Conservation (phyloP, 306 rosid genomes). For the Lablab purpureus region DNA sequence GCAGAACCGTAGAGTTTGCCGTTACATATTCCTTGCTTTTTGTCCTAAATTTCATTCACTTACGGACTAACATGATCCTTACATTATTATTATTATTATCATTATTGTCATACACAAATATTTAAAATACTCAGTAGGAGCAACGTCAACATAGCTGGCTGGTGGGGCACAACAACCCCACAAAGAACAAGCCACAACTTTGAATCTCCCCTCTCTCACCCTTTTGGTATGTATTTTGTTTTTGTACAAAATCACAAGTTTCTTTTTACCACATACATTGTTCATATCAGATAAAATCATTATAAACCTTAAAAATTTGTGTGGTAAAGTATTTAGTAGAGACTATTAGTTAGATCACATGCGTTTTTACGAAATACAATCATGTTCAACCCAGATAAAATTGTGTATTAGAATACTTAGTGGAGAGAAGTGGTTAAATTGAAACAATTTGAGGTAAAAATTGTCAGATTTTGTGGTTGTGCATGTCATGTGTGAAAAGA, state of each 20-base stretch:
- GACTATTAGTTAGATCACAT: too few species aligned
- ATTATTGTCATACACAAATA: background rate
- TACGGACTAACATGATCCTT: conserved; percentile 18
- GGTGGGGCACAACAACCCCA: conserved; percentile 83
- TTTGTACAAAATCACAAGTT: background rate
- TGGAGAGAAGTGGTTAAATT: background rate
- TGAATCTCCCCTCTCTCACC: conserved; percentile 55
- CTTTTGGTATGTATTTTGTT: conserved; percentile 9
- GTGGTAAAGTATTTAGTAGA: too few species aligned
- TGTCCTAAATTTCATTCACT: conserved; percentile 44
- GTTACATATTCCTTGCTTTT: conserved; percentile 48
- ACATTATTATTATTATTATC: background rate
- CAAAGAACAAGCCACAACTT: conserved; percentile 59
- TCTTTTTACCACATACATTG: background rate
- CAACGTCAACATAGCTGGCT: conserved; percentile 97
- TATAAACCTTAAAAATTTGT: too few species aligned
- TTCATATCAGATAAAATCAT: too few species aligned
- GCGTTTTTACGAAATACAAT: too few species aligned
- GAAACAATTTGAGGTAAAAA: background rate
- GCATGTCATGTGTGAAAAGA: conserved; percentile 23
- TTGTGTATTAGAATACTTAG: too few species aligned
- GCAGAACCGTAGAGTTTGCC: conserved; percentile 43
- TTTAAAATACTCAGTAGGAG: conserved; percentile 57
- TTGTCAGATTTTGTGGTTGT: background rate
- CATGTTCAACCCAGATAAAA: too few species aligned